Conservation (phyloP, 805 yeast species). For the Wickerhamomyces hampshirensis region DNA sequence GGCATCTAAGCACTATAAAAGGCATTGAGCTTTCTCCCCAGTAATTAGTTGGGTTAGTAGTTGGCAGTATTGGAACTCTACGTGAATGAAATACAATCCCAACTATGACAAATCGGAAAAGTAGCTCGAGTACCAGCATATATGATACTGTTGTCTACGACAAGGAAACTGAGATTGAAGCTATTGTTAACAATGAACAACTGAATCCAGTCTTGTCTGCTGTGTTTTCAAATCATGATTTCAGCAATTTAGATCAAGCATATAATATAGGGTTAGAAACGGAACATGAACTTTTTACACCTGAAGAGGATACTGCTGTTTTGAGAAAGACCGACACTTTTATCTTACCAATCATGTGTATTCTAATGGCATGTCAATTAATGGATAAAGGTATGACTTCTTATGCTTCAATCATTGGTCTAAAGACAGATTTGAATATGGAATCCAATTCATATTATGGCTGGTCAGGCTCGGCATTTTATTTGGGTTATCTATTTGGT, state of each 20-base stretch:
- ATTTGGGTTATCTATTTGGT: conserved; percentile 57
- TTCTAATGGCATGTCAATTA: conserved; percentile 5
- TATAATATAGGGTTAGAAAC: conserved; percentile 4
- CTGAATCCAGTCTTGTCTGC: too few relatives aligned
- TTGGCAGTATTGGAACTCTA: too few relatives aligned
- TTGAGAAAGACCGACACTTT: conserved; percentile 7
- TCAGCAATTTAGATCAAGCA: conserved; percentile 7
- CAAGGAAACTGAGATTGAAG: too few relatives aligned
- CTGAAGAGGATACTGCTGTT: conserved; percentile 5
- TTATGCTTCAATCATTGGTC: conserved; percentile 49
- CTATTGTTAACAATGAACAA: too few relatives aligned
- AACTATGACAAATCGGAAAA: too few relatives aligned
- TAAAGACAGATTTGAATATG: conserved; percentile 41
- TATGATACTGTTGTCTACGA: too few relatives aligned
- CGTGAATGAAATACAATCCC: too few relatives aligned
- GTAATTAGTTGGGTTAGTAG: too few relatives aligned
- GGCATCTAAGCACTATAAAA: too few relatives aligned
- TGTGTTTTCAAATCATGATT: too few relatives aligned
- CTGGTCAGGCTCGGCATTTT: conserved; percentile 55
- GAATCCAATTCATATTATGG: conserved; percentile 37
- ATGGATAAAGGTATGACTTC: conserved; percentile 11
- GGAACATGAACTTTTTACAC: conserved; percentile 2
- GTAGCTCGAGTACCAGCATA: too few relatives aligned
- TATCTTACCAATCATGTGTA: conserved; percentile 6
- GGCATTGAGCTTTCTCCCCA: too few relatives aligned